These are phyloP conservation scores for Aureobasidium vineae DNA, from an alignment of 2,329 filamentous ascomycete genomes.

Conservation along the genomic window DNA sequence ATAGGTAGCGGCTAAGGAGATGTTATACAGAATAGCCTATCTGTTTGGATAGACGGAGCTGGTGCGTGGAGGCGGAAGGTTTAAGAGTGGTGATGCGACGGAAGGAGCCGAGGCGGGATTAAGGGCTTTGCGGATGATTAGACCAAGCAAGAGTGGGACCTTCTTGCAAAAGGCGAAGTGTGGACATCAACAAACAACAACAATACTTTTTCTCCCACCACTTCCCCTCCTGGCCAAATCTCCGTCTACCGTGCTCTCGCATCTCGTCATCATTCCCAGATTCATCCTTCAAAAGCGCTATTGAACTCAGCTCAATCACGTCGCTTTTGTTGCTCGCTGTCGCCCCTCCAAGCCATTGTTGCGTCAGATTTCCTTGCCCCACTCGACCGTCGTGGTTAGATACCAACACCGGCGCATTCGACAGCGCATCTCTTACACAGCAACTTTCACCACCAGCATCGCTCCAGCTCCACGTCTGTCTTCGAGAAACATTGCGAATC, in stretches of 20 bases:
- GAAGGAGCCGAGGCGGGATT: slow-evolving; percentile 6
- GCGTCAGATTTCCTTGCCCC: slow-evolving; percentile 11
- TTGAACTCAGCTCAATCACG: neutral
- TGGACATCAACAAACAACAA: slow-evolving; percentile 23
- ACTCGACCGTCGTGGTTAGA: slow-evolving; percentile 2
- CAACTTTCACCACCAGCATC: neutral
- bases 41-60: neutral
- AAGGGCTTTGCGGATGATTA: slow-evolving; percentile 10
- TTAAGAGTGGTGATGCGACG: slow-evolving; percentile 12
- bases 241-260: neutral
- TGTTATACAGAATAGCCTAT: neutral
- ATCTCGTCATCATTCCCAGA: neutral
- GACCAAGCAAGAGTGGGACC: slow-evolving; percentile 4
- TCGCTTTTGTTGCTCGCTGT: slow-evolving; percentile 15
- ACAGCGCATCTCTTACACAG: slow-evolving; percentile 1
- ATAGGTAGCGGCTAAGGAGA: neutral
- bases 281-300: neutral
- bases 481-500: slow-evolving; percentile 13
- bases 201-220: slow-evolving; percentile 18
- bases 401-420: slow-evolving; percentile 9
- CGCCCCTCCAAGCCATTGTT: slow-evolving; percentile 11
- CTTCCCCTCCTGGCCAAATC: neutral
- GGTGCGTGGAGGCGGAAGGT: slow-evolving; percentile 6
- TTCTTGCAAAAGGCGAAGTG: slow-evolving; percentile 8
- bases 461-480: neutral